Conservation (phyloP, 1,139 yeast species). For the Magnusiomyces paraingens region DNA sequence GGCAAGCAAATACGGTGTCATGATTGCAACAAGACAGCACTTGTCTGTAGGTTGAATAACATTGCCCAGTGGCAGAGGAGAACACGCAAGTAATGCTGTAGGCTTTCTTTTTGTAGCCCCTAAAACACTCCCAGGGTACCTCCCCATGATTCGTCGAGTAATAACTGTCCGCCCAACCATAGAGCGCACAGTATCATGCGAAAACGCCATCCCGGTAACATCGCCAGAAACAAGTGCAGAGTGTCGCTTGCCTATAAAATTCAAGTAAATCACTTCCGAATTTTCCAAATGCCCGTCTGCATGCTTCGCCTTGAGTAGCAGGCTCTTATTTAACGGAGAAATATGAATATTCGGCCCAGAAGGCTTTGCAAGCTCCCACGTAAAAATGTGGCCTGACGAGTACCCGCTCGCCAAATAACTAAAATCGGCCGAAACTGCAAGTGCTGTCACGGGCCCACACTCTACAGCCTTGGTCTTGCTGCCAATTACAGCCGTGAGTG, state of each 20-base stretch:
- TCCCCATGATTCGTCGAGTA: conserved; percentile 51
- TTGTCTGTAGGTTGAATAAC: conserved; percentile 46
- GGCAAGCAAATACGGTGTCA: conserved; percentile 47
- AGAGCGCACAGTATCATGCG: conserved; percentile 53
- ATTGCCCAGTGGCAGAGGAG: conserved; percentile 51
- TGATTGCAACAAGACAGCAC: conserved; percentile 54
- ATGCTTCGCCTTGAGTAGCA: conserved; percentile 19
- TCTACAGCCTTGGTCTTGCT: conserved; percentile 26
- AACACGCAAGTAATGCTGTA: conserved; percentile 37
- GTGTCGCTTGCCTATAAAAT: conserved; percentile 52
- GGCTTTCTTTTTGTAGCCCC: conserved; percentile 20
- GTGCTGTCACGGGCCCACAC: conserved; percentile 41
- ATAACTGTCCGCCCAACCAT: conserved; percentile 46
- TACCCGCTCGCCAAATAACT: conserved; percentile 45
- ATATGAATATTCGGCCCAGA: conserved; percentile 31
- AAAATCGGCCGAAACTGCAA: conserved; percentile 47
- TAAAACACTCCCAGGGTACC: conserved; percentile 29
- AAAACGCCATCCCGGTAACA: conserved; percentile 50
- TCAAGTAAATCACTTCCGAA: conserved; percentile 42
- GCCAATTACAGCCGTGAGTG: conserved; percentile 39
- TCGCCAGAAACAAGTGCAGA: conserved; percentile 57
- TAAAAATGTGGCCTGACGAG: conserved; percentile 39
- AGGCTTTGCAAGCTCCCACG: conserved; percentile 42
- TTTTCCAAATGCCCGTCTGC: conserved; percentile 49
- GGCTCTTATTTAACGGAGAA: conserved; percentile 31